Percentiles rank a stretch among this genome's conserved stretches.
Evolutionary conservation across 78 protist genomes (phyloP).

Genomic region (Isochrysis galbana): DNA sequence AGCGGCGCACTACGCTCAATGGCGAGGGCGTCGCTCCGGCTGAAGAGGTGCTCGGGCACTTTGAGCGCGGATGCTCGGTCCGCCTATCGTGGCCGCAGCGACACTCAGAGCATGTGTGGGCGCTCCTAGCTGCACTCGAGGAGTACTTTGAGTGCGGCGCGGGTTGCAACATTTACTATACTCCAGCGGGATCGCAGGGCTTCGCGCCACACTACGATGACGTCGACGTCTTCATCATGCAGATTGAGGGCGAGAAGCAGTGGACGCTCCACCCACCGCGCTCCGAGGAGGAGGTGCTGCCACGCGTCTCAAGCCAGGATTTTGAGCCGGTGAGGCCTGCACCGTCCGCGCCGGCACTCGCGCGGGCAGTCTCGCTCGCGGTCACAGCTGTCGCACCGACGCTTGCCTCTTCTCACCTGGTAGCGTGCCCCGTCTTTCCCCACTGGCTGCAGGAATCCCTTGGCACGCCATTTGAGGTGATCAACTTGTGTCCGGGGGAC

Average conservation of each 20-base stretch:
- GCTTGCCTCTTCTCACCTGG: too few species aligned
- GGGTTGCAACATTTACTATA: conserved; percentile 83
- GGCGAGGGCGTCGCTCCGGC: neutral
- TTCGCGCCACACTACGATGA: conserved; percentile 95
- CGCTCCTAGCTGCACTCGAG: conserved; percentile 53
- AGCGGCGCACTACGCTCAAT: neutral
- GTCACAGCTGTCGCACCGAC: too few species aligned
- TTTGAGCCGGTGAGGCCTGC: conserved; percentile 47
- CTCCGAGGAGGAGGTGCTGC: neutral
- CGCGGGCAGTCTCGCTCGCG: too few species aligned
- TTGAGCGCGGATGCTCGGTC: conserved; percentile 62
- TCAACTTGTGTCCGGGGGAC: conserved; percentile 78
- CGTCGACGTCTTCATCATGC: conserved; percentile 84
- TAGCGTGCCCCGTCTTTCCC: too few species aligned
- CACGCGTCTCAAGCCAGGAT: conserved; percentile 17
- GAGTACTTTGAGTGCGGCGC: conserved; percentile 60
- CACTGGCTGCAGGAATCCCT: neutral
- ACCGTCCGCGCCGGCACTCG: too few species aligned
- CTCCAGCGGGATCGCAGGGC: conserved; percentile 82
- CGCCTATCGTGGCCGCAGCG: conserved; percentile 73
- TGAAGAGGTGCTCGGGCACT: neutral
- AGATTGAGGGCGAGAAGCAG: conserved; percentile 81
- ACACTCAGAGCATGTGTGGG: conserved; percentile 53
- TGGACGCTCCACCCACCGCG: conserved; percentile 75
- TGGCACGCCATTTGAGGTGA: neutral